Base-by-base conservation (phyloP, 495 filamentous ascomycete species). In the Penicillium riverlandense region DNA sequence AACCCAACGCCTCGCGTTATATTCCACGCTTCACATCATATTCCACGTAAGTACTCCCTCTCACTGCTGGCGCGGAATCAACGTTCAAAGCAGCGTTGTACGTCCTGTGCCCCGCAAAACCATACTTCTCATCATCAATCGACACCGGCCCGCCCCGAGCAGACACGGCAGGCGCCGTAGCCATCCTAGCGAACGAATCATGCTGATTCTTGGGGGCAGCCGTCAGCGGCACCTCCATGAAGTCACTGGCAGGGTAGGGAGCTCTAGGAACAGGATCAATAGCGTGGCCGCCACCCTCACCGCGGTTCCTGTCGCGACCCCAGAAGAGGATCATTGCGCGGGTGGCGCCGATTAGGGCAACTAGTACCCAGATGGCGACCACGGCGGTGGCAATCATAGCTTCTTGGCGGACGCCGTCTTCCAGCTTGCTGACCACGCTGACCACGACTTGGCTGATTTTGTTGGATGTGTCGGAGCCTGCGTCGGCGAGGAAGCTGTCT, bases 371-470 rank as follows among this genome's bases (percentile, higher is more conserved):
- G 3, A 90, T 59, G 0, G 81, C 62, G 2, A 96, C 61, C 22
- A 98, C 62, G 37, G 64, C 76, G 0, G 74, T 67, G 6, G 89
- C 82, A 52, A 97, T 88, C 43, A 90, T 75, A 1, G 86, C 81
- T 61, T 96, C 86, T 28, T 77, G 76, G 32, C 75, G 69, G 43
- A 97, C 82, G 44, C 72, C 76, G 29, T 73, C 66, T 43, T 73
- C 66, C 36, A 96, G 69, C 46, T 77, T 75, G 43, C 67, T 64
- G 29, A 78, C 75, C 37, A 96, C 78, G 39, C 80, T 70, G 11
- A 64, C 52, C 40, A 97, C 74, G 13, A 90, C 85, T 44, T 74
- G 77, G 0, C 83, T 88, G 59, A 98, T 85, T 52, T 88, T 84
- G 67, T 95, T 83, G 11, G 82, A 78, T 1, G 89, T 82, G 29